Percentiles rank a stretch among this genome's conserved stretches.
Evolutionary conservation across 176 grass and related monocot genomes (phyloP).

Genomic region (Olyra latifolia): DNA sequence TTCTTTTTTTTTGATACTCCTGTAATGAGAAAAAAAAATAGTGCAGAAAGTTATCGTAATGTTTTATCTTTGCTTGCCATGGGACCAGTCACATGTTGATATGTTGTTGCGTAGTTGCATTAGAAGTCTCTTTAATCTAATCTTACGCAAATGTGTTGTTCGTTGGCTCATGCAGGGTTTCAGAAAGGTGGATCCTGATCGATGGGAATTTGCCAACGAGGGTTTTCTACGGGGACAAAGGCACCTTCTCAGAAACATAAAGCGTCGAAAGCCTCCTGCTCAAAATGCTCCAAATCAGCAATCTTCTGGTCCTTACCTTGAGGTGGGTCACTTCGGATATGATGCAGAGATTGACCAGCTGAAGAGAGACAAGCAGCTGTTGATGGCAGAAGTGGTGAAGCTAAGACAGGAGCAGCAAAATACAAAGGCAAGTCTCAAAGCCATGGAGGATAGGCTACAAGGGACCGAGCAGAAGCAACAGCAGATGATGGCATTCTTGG

Average conservation of each 20-base stretch:
- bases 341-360: constrained; percentile 71
- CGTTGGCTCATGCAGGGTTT: constrained; percentile 65
- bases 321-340: constrained; percentile 80
- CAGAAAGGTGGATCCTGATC: constrained; percentile 91
- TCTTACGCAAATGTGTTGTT: neutral
- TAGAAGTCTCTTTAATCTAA: constrained; percentile 16
- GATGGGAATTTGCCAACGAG: constrained; percentile 95
- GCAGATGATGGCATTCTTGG: constrained; percentile 83
- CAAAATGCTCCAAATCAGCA: constrained; percentile 59
- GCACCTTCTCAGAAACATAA: constrained; percentile 86
- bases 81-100: constrained; percentile 7
- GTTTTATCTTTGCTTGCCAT: constrained; percentile 13
- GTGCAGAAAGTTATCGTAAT: neutral
- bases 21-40: constrained; percentile 10
- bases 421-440: constrained; percentile 62
- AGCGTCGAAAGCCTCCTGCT: constrained; percentile 56
- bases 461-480: constrained; percentile 85
- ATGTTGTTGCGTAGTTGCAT: constrained; percentile 4
- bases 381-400: constrained; percentile 86
- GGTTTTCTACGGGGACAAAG: constrained; percentile 79
- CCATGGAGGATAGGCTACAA: constrained; percentile 81
- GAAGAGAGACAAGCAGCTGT: constrained; percentile 74
- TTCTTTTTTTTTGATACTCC: constrained; percentile 2
- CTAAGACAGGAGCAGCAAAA: constrained; percentile 92
- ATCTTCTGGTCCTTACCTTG: constrained; percentile 62